A percentile compares a stretch with the other conserved stretches of the same genome.
phyloP scores from a whole-genome alignment of 2,329 filamentous ascomycete species.

The Fusarium brachygibbosum region DNA sequence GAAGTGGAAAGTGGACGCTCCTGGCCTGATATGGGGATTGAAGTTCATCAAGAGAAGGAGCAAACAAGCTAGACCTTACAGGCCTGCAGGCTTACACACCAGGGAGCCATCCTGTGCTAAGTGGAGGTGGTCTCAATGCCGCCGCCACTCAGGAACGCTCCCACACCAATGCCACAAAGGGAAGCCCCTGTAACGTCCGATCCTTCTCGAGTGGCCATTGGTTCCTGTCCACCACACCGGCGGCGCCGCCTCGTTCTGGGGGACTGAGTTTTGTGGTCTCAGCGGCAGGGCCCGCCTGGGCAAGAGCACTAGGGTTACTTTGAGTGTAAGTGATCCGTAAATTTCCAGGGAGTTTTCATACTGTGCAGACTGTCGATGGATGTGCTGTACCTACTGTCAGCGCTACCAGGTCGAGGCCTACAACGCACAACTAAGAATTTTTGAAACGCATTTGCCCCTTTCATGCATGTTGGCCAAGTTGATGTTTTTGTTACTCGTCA shows the following conservation, averaged over 20 bases:
- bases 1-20: too few species aligned
- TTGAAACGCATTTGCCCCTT: conserved; percentile 35
- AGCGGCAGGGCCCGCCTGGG: conserved; percentile 47
- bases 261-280: conserved; percentile 32
- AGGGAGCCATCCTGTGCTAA: conserved; percentile 6
- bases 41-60: conserved; percentile 37
- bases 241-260: conserved; percentile 31
- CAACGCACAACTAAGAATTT: conserved; percentile 20
- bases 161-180: conserved; percentile 19
- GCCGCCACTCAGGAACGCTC: conserved; percentile 43
- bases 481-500: conserved; percentile 16
- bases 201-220: conserved; percentile 20
- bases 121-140: conserved; percentile 40
- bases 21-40: conserved; percentile 36
- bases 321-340: conserved; percentile 12
- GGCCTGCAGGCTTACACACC: conserved; percentile 6
- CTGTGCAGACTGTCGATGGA: conserved; percentile 16
- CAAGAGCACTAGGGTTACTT: conserved; percentile 22
- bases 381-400: conserved; percentile 27
- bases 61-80: conserved; percentile 20
- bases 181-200: conserved; percentile 30
- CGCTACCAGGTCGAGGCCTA: conserved; percentile 35
- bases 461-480: conserved; percentile 14
- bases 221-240: conserved; percentile 11
- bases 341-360: conserved; percentile 6